Conservation (phyloP, 768 basidiomycete species). For the Termitomyces sp. region DNA sequence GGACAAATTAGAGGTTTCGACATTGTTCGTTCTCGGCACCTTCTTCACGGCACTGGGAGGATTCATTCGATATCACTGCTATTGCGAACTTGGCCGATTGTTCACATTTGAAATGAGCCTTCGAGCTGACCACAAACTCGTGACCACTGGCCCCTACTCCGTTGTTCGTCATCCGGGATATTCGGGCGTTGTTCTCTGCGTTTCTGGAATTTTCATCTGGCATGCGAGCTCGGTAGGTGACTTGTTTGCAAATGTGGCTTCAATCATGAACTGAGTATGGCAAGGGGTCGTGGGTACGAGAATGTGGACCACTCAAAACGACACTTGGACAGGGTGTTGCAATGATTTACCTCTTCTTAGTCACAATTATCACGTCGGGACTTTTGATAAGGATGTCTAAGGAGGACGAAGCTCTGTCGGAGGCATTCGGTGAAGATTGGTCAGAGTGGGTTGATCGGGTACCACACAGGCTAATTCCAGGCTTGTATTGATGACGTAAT, state of each 20-base stretch:
- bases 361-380: slow-evolving; percentile 25
- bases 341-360: slow-evolving; percentile 21
- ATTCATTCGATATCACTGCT: slow-evolving; percentile 37
- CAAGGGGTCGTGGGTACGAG: slow-evolving; percentile 42
- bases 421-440: slow-evolving; percentile 37
- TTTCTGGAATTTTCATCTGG: slow-evolving; percentile 30
- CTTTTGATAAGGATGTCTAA: slow-evolving; percentile 36
- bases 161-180: slow-evolving; percentile 50
- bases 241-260: neutral
- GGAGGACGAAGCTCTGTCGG: slow-evolving; percentile 39
- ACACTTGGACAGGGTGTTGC: slow-evolving; percentile 24
- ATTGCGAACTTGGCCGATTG: slow-evolving; percentile 37
- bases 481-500: slow-evolving; percentile 30
- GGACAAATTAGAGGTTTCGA: slow-evolving; percentile 23
- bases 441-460: slow-evolving; percentile 39
- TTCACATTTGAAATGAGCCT: slow-evolving; percentile 54
- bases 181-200: slow-evolving; percentile 32
- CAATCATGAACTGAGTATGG: neutral
- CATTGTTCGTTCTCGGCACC: slow-evolving; percentile 31
- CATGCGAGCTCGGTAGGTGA: slow-evolving; percentile 29
- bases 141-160: slow-evolving; percentile 44
- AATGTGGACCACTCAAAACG: slow-evolving; percentile 34
- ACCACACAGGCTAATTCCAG: slow-evolving; percentile 43
- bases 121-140: slow-evolving; percentile 37
- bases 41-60: slow-evolving; percentile 34